A percentile compares a stretch with the other conserved stretches of the same genome.
Conservation (phyloP, 305 asterid species). For the Fraxinus greggii region DNA sequence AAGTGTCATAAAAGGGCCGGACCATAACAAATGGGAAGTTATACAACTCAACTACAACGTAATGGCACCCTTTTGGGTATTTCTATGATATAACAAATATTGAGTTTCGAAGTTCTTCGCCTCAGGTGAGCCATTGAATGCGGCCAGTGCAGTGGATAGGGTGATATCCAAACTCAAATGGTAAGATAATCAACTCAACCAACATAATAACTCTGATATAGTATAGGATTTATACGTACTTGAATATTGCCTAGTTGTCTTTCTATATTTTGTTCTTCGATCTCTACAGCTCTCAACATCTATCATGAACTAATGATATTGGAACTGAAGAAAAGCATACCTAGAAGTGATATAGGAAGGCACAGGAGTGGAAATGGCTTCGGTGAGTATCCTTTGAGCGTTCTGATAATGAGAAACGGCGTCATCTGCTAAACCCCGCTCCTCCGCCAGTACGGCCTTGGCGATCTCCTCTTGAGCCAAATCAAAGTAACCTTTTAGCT, state of each 20-base stretch:
- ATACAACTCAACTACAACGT: neutral
- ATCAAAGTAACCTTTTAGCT: constrained; percentile 85
- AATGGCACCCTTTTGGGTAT: neutral
- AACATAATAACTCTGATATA: neutral
- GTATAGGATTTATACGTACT: neutral
- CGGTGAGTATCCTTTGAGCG: constrained; percentile 67
- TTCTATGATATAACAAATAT: neutral
- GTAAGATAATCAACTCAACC: neutral
- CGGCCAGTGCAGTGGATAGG: neutral
- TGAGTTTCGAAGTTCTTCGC: neutral
- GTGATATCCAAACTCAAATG: neutral
- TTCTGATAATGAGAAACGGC: constrained; percentile 64
- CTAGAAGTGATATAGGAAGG: constrained; percentile 86
- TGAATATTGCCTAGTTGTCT: neutral
- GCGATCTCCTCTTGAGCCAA: constrained; percentile 86
- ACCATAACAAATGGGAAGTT: neutral
- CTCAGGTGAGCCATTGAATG: neutral
- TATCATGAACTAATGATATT: neutral
- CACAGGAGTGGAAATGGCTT: constrained; percentile 78
- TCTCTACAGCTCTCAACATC: neutral
- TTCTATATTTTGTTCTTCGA: neutral
- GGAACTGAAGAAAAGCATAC: constrained; percentile 30
- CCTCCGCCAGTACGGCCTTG: constrained; percentile 90
- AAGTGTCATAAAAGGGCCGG: neutral
- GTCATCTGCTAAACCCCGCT: constrained; percentile 85